These are phyloP conservation scores for Paulownia fortunei DNA, from an alignment of 257 asterid genomes.

Conservation along the genomic window DNA sequence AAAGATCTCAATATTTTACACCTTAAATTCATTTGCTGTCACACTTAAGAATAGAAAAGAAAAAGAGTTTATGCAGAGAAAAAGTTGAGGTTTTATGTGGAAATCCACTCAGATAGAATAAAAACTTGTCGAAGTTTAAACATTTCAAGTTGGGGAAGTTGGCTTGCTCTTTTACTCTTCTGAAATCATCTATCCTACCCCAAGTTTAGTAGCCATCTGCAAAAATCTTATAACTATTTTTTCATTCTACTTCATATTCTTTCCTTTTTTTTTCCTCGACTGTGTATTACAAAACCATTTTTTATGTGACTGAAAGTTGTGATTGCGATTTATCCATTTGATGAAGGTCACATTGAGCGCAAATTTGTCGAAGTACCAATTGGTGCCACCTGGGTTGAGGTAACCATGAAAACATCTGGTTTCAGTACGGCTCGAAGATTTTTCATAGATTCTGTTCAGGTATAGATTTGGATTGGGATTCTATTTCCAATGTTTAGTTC, in stretches of 20 bases:
- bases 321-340: conserved; percentile 28
- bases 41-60: background rate
- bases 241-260: conserved; percentile 15
- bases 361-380: conserved; percentile 86
- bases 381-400: conserved; percentile 98
- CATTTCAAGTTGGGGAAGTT: conserved; percentile 8
- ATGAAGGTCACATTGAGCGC: conserved; percentile 83
- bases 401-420: conserved; percentile 83
- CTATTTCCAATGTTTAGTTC: conserved; percentile 20
- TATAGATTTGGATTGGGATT: conserved; percentile 34
- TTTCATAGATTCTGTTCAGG: conserved; percentile 90
- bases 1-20: background rate
- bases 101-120: background rate
- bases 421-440: conserved; percentile 87
- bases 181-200: conserved; percentile 10
- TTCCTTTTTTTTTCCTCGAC: conserved; percentile 17
- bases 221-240: background rate
- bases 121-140: background rate
- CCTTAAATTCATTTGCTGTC: background rate
- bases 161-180: conserved; percentile 10
- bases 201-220: background rate
- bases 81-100: conserved; percentile 4
- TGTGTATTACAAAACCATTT: background rate
- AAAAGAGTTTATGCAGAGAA: background rate
- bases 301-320: conserved; percentile 22